A percentile compares a stretch with the other conserved stretches of the same genome.
phyloP scores from a whole-genome alignment of 495 filamentous ascomycete species.

The Staphylotrichum longicolle region DNA sequence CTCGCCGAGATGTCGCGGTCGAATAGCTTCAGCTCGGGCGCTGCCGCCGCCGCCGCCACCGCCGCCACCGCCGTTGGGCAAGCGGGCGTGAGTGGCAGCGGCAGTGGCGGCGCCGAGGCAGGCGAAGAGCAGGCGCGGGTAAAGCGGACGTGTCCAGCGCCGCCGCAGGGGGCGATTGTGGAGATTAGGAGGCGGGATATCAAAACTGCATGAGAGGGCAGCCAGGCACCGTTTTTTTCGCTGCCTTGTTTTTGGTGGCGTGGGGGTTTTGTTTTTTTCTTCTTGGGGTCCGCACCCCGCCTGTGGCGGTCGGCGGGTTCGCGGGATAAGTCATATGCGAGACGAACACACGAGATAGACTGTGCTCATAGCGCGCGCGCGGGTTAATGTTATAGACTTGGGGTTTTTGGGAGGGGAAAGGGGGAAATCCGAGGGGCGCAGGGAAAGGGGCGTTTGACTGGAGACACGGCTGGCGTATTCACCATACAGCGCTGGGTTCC shows the following conservation, averaged over 20 bases:
- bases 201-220: slow-evolving; percentile 14
- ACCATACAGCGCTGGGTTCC: slow-evolving; percentile 1
- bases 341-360: slow-evolving; percentile 5
- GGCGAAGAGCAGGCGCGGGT: slow-evolving; percentile 21
- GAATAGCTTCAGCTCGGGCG: slow-evolving; percentile 46
- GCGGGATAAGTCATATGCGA: background rate
- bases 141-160: slow-evolving; percentile 24
- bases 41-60: slow-evolving; percentile 8
- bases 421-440: no score
- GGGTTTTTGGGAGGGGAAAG: background rate
- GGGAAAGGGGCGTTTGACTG: slow-evolving; percentile 4
- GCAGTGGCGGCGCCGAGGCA: background rate
- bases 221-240: background rate
- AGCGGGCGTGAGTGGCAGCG: background rate
- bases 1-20: slow-evolving; percentile 50
- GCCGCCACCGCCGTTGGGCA: background rate
- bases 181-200: slow-evolving; percentile 22
- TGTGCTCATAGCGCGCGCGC: slow-evolving; percentile 1
- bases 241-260: background rate
- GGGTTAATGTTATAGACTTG: slow-evolving; percentile 16
- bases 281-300: no score
- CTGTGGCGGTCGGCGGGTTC: no score
- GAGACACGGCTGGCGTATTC: slow-evolving; percentile 1
- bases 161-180: slow-evolving; percentile 9
- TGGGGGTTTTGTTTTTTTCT: background rate